Evolutionary conservation across 176 grass and related monocot species (phyloP).

Genomic region (Eragrostis curvula): DNA sequence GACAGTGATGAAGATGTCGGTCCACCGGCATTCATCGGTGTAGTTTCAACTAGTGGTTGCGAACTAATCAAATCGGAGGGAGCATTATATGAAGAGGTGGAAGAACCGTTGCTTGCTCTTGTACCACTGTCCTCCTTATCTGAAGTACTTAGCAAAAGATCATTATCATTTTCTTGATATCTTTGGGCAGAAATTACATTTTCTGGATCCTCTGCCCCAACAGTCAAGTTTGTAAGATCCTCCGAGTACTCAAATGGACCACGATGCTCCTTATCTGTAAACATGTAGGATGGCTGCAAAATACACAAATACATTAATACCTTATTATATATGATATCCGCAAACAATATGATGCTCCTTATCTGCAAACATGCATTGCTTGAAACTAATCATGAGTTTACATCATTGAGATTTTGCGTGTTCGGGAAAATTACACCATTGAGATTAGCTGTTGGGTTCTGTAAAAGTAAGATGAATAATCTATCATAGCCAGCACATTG

Average conservation of each 20-base stretch:
- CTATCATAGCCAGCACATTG: not conserved
- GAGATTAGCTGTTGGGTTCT: not conserved
- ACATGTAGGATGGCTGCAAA: constrained; percentile 95
- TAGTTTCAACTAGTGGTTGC: constrained; percentile 51
- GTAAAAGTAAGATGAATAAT: not conserved
- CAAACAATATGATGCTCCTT: not conserved
- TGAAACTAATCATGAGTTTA: not conserved
- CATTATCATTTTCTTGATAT: constrained; percentile 97
- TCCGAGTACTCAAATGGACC: constrained; percentile 97
- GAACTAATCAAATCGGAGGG: constrained; percentile 74
- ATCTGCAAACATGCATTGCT: not conserved
- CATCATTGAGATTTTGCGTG: not conserved
- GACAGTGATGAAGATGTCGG: constrained; percentile 48
- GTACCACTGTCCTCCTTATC: constrained; percentile 90
- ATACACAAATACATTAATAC: constrained; percentile 38
- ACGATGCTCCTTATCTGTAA: constrained; percentile 96
- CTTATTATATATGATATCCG: not conserved
- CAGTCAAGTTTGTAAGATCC: constrained; percentile 70
- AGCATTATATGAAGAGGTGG: constrained; percentile 83
- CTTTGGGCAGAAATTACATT: constrained; percentile 78
- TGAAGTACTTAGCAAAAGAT: constrained; percentile 92
- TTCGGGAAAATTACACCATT: not conserved
- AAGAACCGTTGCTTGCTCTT: constrained; percentile 58
- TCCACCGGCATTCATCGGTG: constrained; percentile 51
- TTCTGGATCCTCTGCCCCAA: constrained; percentile 67